A percentile compares a stretch with the other conserved stretches of the same genome.
Conservation (phyloP, 2,329 filamentous ascomycete species). For the Orbilia oligospora region DNA sequence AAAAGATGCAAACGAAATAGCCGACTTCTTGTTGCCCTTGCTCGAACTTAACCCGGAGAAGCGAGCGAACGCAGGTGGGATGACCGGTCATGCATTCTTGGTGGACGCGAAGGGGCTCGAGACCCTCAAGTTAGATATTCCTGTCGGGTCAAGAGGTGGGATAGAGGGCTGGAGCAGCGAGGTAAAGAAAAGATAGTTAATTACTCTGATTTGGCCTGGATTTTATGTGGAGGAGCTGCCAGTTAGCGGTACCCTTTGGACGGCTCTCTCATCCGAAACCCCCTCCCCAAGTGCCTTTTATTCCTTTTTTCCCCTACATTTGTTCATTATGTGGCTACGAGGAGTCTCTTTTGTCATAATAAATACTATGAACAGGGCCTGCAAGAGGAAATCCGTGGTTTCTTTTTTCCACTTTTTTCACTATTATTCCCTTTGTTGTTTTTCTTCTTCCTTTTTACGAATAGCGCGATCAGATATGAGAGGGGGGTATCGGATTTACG, state of each 20-base stretch:
- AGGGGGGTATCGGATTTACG: slow-evolving; percentile 34
- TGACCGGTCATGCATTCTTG: slow-evolving; percentile 87
- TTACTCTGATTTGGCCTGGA: slow-evolving; percentile 23
- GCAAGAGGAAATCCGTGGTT: slow-evolving; percentile 44
- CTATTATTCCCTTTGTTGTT: slow-evolving; percentile 25
- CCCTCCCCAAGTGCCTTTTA: slow-evolving; percentile 1
- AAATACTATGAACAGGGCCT: slow-evolving; percentile 50
- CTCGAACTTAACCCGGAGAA: slow-evolving; percentile 88
- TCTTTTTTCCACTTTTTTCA: slow-evolving; percentile 1
- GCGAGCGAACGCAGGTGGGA: slow-evolving; percentile 93
- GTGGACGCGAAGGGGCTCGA: slow-evolving; percentile 92
- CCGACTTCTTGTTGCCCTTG: slow-evolving; percentile 90
- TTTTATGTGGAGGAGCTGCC: slow-evolving; percentile 51
- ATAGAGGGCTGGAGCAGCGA: slow-evolving; percentile 95
- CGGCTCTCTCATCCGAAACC: slow-evolving; percentile 27
- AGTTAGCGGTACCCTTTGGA: slow-evolving; percentile 46
- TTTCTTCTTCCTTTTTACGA: slow-evolving; percentile 22
- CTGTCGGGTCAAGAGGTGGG: slow-evolving; percentile 85
- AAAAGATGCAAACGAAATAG: slow-evolving; percentile 82
- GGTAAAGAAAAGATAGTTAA: slow-evolving; percentile 75
- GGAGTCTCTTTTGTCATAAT: slow-evolving; percentile 58
- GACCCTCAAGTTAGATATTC: slow-evolving; percentile 79
- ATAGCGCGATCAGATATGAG: slow-evolving; percentile 41
- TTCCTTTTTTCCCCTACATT: slow-evolving; percentile 42
- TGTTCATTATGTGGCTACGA: slow-evolving; percentile 55